phyloP scores from a whole-genome alignment of 352 stramenopile genomes.

The Thraustochytrium striatum region DNA sequence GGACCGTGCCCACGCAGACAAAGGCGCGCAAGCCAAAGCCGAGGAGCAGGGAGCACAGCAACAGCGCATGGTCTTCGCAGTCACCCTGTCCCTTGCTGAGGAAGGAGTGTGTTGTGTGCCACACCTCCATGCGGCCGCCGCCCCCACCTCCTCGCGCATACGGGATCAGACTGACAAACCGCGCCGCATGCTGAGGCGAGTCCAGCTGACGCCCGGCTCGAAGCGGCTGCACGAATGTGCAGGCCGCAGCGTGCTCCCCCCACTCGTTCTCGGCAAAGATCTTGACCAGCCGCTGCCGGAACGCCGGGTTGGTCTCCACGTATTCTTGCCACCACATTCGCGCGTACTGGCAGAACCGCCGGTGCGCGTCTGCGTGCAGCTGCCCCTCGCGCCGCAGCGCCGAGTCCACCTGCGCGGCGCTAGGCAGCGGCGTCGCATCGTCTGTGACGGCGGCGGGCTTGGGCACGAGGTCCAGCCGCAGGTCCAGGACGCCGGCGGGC shows the following conservation, averaged over 20 bases:
- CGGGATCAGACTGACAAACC: conserved; percentile 73
- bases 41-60: conserved; percentile 78
- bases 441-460: conserved; percentile 58
- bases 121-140: conserved; percentile 64
- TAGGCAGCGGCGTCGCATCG: no score
- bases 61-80: conserved; percentile 79
- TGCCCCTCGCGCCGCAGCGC: conserved; percentile 65
- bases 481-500: conserved; percentile 60
- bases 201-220: conserved; percentile 60
- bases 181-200: conserved; percentile 70
- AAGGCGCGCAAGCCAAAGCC: conserved; percentile 79
- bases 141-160: conserved; percentile 61
- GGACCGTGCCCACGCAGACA: conserved; percentile 74
- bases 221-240: conserved; percentile 70
- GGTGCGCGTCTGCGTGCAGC: conserved; percentile 60
- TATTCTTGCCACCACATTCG: conserved; percentile 76
- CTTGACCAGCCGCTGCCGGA: conserved; percentile 63
- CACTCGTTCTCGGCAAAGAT: conserved; percentile 79
- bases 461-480: conserved; percentile 66
- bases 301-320: conserved; percentile 32
- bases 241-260: conserved; percentile 69
- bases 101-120: conserved; percentile 69
- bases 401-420: conserved; percentile 52
- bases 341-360: conserved; percentile 72
- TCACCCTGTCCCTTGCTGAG: conserved; percentile 78